Evolutionary conservation across 371 early-diverging fungal species (phyloP).

Genomic region (Rhizopus arrhizus): DNA sequence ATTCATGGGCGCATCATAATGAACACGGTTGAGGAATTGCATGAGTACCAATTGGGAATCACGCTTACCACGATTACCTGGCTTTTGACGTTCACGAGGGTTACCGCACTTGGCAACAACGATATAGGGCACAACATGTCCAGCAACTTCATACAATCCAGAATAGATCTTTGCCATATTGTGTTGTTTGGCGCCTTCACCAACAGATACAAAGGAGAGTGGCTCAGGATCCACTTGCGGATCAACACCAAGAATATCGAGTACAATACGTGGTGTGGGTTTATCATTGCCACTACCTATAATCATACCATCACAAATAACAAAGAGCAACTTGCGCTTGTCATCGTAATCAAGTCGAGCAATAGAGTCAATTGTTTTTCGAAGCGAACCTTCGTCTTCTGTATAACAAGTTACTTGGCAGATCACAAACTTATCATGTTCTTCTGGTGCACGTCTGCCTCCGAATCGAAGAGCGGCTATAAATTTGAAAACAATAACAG

Average conservation of each 20-base stretch:
- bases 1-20: conserved; percentile 89
- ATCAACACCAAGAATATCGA: conserved; percentile 71
- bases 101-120: conserved; percentile 94
- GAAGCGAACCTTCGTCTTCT: conserved; percentile 93
- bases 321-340: conserved; percentile 91
- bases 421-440: conserved; percentile 90
- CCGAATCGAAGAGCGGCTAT: conserved; percentile 90
- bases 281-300: conserved; percentile 77
- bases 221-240: conserved; percentile 56
- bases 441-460: conserved; percentile 73
- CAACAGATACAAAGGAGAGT: conserved; percentile 82
- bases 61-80: conserved; percentile 98
- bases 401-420: conserved; percentile 95
- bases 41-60: conserved; percentile 99
- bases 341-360: conserved; percentile 89
- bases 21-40: conserved; percentile 96
- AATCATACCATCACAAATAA: conserved; percentile 86
- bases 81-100: conserved; percentile 74
- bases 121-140: conserved; percentile 78
- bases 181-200: conserved; percentile 81
- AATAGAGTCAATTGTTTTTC: conserved; percentile 92
- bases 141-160: conserved; percentile 81
- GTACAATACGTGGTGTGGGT: conserved; percentile 75
- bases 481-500: conserved; percentile 89
- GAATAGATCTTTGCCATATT: conserved; percentile 94